Evolutionary conservation across 306 rosid genomes (phyloP), one percentile per base, ranked within the genome.

Genomic region (Gynostemma pentaphyllum): DNA sequence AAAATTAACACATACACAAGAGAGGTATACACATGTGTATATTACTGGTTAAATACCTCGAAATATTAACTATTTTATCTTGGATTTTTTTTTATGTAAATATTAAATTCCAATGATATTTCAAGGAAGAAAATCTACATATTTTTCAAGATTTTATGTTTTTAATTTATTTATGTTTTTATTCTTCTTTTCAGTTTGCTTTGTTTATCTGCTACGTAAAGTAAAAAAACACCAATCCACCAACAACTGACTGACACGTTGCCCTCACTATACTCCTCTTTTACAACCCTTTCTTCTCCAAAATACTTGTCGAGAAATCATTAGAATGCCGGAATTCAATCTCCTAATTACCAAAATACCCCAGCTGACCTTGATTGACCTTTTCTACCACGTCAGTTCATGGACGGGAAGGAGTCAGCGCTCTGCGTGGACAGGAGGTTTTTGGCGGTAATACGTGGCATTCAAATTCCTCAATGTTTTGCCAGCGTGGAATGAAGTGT

Each of bases 301-400:
- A 77, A 78, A 71, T 79, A 90, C 95, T 87, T 83, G 90, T 79
- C 94, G 48, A 39, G 61, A 64, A 76, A 87, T 81, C 66, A 85
- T 83, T 72, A 6, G 41, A 16, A 53, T 45, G 24, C 69, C 70
- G 76, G 69, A 78, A 47, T 75, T 30, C 67, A 47, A 70, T 61
- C 32, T 22, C 19, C 40, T 14, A 78, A 57, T 80, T 44, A 64
- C 77, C 19, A 37, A 70, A 70, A 50, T 18, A 2, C 64, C 81
- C 37, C 19, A 1, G 2, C 65, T 16, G 30, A 18, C 18, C 6
- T 10, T 9, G 5, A 13, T 21, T 57, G 18, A 57, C 64, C 10
- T 9, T n/a, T 34, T 4, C 15, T 57, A 44, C 65, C 65, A 59
- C 37, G 47, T 59, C 65, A 59, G 30, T 11, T 12, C 16, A 5